A percentile compares a stretch with the other conserved stretches of the same genome.
Evolutionary conservation across 1,139 yeast genomes (phyloP).

Genomic region (Blastobotrys petasosporus): DNA sequence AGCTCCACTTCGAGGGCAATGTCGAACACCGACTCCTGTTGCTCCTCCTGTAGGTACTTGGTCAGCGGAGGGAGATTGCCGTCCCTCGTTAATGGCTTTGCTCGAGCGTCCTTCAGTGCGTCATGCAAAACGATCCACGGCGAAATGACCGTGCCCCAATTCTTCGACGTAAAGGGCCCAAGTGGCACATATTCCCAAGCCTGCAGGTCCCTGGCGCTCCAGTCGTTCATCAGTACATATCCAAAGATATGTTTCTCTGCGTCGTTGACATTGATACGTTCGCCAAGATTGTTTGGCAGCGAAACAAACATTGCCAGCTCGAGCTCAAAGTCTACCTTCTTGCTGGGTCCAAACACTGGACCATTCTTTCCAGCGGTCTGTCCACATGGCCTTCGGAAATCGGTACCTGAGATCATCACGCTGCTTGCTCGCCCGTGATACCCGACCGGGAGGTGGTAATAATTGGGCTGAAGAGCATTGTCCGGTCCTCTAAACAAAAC

Average conservation of each 20-base stretch:
- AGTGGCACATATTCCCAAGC: slow-evolving; percentile 29
- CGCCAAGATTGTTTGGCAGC: slow-evolving; percentile 21
- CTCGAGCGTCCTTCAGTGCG: slow-evolving; percentile 16
- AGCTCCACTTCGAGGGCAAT: slow-evolving; percentile 18
- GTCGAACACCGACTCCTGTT: slow-evolving; percentile 18
- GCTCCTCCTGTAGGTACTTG: slow-evolving; percentile 20
- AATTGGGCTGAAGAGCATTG: slow-evolving; percentile 26
- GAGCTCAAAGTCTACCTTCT: slow-evolving; percentile 24
- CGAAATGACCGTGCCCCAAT: slow-evolving; percentile 26
- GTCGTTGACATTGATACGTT: slow-evolving; percentile 19
- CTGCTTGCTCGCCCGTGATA: slow-evolving; percentile 29
- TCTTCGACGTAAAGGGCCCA: slow-evolving; percentile 28
- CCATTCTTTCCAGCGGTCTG: slow-evolving; percentile 17
- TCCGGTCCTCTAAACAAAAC: slow-evolving; percentile 23
- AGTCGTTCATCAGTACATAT: slow-evolving; percentile 27
- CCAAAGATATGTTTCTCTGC: slow-evolving; percentile 27
- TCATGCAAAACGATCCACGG: slow-evolving; percentile 27
- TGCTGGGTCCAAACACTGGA: slow-evolving; percentile 18
- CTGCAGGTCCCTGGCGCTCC: slow-evolving; percentile 28
- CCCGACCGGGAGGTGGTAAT: slow-evolving; percentile 26
- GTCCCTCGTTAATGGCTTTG: slow-evolving; percentile 16
- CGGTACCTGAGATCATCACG: slow-evolving; percentile 26
- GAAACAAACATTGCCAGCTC: slow-evolving; percentile 26
- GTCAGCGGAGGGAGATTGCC: slow-evolving; percentile 15
- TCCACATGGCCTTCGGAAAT: slow-evolving; percentile 25